Base-by-base conservation (phyloP, 2,329 filamentous ascomycete genomes). In the Botrytis byssoidea region DNA sequence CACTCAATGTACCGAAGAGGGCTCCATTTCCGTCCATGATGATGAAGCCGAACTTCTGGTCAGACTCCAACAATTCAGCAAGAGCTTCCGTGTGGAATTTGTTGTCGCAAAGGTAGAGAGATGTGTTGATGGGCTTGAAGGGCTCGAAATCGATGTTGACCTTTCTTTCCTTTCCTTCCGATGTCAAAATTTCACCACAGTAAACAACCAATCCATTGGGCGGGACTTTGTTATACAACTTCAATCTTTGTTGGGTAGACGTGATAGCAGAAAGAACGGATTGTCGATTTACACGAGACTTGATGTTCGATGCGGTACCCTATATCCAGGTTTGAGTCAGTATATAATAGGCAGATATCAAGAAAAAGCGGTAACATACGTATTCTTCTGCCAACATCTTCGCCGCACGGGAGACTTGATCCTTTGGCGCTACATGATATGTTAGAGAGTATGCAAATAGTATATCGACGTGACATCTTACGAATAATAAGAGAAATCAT, bases 301-400 rank as follows among this genome's bases (percentile, higher is more conserved):
- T 99, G 88, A 99, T 99, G 86, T 99, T 99, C 81, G 95, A 98
- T 75, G 96, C 97, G 74, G 96, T 99, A 83, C 96, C 96, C 94
- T 96, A 78, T 95, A 79, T 55, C 18, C 66, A 60, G 40, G 6
- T 35, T 48, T 12, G 14, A 69, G 57, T 73, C 25, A 73, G 60
- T 46, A 73, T 69, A 35, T 48, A 37, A 60, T 68, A 66, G 70
- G 71, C 76, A 73, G 67, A 65, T 66, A 40, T 74, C 37, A 65
- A 22, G 66, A 61, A 72, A 71, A 35, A 61, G 40, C 37, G 37
- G 29, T 10, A 57, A 86, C 92, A 78, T 89, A 96, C 93, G 83
- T 96, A 97, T 93, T 97, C 95, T 98, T 99, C 96, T 87, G 97
- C 97, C 91, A 99, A 92, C 96, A 99, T 99, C 89, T 98, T 98